phyloP scores from a whole-genome alignment of 2,329 filamentous ascomycete species.

The Capronia americana region DNA sequence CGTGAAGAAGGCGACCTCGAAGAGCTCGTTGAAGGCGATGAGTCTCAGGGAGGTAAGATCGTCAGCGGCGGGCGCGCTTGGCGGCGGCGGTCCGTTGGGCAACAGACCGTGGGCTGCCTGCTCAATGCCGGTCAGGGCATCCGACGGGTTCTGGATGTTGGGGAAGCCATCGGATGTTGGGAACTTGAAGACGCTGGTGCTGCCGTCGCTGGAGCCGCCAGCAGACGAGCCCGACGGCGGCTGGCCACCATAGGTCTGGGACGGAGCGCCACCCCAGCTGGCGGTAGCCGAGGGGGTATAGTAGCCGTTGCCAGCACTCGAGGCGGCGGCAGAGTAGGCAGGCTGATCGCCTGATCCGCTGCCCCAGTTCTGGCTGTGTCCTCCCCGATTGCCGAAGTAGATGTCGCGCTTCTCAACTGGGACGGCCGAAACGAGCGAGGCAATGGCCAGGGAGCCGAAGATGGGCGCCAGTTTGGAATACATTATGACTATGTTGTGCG shows the following conservation, averaged over 20 bases:
- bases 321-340: constrained; percentile 2
- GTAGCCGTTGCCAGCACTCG: constrained; percentile 21
- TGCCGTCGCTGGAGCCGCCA: constrained; percentile 11
- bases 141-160: constrained; percentile 57
- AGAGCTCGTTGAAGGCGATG: constrained; percentile 74
- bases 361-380: constrained; percentile 8
- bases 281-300: constrained; percentile 10
- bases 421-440: constrained; percentile 31
- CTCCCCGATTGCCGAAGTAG: constrained; percentile 20
- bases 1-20: constrained; percentile 72
- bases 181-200: constrained; percentile 35
- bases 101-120: constrained; percentile 65
- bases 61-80: constrained; percentile 58
- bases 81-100: constrained; percentile 63
- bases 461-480: constrained; percentile 27
- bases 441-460: constrained; percentile 30
- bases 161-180: constrained; percentile 62
- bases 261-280: constrained; percentile 3
- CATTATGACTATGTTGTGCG: constrained; percentile 27
- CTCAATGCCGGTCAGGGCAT: constrained; percentile 59
- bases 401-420: constrained; percentile 30
- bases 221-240: constrained; percentile 5
- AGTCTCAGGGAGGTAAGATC: constrained; percentile 64
- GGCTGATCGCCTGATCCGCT: constrained; percentile 9
- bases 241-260: constrained; percentile 1